These are phyloP conservation scores for Chenopodium formosanum DNA, from an alignment of 148 eudicot genomes.

Conservation along the genomic window DNA sequence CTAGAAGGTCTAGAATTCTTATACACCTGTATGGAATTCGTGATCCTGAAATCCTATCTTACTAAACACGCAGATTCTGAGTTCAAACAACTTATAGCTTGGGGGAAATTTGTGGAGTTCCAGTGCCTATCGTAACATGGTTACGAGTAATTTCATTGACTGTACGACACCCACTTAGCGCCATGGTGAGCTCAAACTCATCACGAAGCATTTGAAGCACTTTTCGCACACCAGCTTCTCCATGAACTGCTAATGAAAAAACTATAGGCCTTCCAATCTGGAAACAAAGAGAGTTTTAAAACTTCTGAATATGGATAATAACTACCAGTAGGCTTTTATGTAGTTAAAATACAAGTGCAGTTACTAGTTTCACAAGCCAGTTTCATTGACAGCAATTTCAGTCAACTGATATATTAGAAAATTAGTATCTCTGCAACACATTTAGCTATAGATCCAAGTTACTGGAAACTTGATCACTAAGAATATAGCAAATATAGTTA, in stretches of 20 bases:
- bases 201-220: conserved; percentile 75
- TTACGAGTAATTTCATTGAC: conserved; percentile 61
- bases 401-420: neutral
- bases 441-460: neutral
- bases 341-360: neutral
- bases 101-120: conserved; percentile 37
- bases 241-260: conserved; percentile 73
- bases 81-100: conserved; percentile 28
- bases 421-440: neutral
- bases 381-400: neutral
- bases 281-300: neutral
- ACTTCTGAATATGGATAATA: neutral
- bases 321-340: neutral
- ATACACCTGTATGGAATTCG: no score
- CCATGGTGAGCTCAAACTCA: conserved; percentile 88
- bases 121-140: conserved; percentile 57
- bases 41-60: no score
- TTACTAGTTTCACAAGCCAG: neutral
- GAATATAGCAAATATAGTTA: conserved; percentile 15
- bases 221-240: conserved; percentile 76
- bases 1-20: no score
- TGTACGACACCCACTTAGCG: conserved; percentile 69
- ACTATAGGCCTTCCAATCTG: conserved; percentile 85
- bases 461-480: neutral
- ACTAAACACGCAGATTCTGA: no score